A percentile compares a stretch with the other conserved stretches of the same genome.
These are phyloP conservation scores for Colletotrichum sp. DNA, from an alignment of 2,329 filamentous ascomycete genomes.

Conservation along the genomic window DNA sequence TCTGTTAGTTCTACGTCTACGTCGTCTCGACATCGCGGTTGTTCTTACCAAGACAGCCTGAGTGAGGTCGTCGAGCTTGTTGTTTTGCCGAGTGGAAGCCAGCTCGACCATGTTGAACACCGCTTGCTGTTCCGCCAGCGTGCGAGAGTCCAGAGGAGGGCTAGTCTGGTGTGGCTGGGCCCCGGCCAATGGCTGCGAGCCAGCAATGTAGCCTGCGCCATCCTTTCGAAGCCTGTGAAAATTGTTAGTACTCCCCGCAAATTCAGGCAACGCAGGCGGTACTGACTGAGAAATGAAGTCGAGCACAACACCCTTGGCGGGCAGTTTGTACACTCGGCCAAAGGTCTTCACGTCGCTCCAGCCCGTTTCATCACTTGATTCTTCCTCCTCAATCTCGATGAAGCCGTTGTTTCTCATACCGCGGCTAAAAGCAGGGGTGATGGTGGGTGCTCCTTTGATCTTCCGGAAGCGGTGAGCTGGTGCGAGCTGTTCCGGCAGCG, in stretches of 20 bases:
- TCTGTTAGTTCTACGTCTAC: conserved; percentile 21
- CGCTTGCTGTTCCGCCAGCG: conserved; percentile 69
- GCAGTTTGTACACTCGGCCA: conserved; percentile 69
- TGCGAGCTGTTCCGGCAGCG: conserved; percentile 60
- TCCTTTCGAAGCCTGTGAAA: conserved; percentile 37
- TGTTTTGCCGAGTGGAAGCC: conserved; percentile 48
- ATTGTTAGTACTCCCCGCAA: conserved; percentile 15
- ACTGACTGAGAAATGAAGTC: conserved; percentile 74
- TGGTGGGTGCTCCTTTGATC: conserved; percentile 58
- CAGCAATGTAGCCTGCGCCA: conserved; percentile 41
- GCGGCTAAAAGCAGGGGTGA: conserved; percentile 61
- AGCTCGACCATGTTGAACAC: conserved; percentile 69
- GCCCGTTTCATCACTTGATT: conserved; percentile 58
- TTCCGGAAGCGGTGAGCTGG: conserved; percentile 68
- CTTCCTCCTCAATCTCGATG: conserved; percentile 72
- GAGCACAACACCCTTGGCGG: conserved; percentile 68
- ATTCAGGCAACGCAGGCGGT: background rate
- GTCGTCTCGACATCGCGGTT: background rate
- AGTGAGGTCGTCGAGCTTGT: conserved; percentile 59
- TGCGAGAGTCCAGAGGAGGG: conserved; percentile 44
- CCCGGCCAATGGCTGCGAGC: conserved; percentile 23
- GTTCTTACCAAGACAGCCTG: conserved; percentile 66
- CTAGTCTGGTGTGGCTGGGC: conserved; percentile 17
- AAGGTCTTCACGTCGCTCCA: conserved; percentile 66
- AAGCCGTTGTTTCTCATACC: conserved; percentile 75